Percentiles rank a stretch among this genome's conserved stretches.
These are phyloP conservation scores for Populus trichocarpa DNA, from an alignment of 441 rosid species.

Conservation along the genomic window DNA sequence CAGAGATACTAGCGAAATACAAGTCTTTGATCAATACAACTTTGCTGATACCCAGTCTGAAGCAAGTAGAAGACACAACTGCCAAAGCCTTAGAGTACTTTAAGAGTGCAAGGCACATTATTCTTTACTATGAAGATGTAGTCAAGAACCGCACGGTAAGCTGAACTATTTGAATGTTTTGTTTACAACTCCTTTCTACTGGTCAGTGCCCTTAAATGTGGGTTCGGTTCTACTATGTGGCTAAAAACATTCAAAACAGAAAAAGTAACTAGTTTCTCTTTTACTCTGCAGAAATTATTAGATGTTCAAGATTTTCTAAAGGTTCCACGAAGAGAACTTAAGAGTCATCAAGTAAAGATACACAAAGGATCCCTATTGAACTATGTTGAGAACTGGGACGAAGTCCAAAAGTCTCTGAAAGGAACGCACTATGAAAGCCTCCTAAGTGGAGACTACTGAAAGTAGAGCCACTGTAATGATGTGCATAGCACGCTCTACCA, in stretches of 20 bases:
- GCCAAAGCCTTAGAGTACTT: slow-evolving; percentile 75
- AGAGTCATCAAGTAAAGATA: slow-evolving; percentile 74
- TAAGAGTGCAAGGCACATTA: slow-evolving; percentile 68
- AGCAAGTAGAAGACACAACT: slow-evolving; percentile 65
- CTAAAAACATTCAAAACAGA: neutral
- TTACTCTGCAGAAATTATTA: slow-evolving; percentile 51
- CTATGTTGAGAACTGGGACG: no score
- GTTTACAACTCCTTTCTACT: neutral
- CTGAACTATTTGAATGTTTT: slow-evolving; percentile 1
- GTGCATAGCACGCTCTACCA: slow-evolving; percentile 20
- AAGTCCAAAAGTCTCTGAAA: no score
- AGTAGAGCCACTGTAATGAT: slow-evolving; percentile 33
- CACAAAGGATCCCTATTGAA: no score
- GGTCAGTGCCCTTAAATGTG: neutral
- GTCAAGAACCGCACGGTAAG: slow-evolving; percentile 78
- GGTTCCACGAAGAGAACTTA: slow-evolving; percentile 59
- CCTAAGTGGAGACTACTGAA: slow-evolving; percentile 47
- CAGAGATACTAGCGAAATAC: slow-evolving; percentile 82
- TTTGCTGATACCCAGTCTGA: slow-evolving; percentile 48
- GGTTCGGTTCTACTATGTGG: neutral
- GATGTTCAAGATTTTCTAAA: slow-evolving; percentile 80
- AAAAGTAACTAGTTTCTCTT: neutral
- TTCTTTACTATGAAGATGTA: slow-evolving; percentile 83
- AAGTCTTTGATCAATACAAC: slow-evolving; percentile 70
- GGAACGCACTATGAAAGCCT: no score